Evolutionary conservation across 2,329 filamentous ascomycete species (phyloP), one percentile per base, ranked within the genome.

Genomic region (Trichothecium roseum): DNA sequence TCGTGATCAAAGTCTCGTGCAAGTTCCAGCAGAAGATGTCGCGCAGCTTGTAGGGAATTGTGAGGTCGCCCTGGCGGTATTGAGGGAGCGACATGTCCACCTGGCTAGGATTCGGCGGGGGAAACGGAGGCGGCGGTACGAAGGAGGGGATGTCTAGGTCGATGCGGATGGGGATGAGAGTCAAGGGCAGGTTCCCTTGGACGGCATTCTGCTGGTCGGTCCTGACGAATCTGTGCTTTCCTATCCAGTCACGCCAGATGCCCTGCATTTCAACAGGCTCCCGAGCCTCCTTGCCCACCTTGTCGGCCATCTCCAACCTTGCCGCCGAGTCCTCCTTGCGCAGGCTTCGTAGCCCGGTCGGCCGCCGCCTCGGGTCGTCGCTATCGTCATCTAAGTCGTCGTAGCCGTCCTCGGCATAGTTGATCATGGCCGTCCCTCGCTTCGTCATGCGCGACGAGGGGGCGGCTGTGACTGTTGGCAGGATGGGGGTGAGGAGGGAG

Each of bases 11-110:
- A 0, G 85, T 84, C 63, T 98, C 91, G 59, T 96, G 89, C 12
- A 98, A 69, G 50, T 98, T 98, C 91, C 91, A 98, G 35, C 95
- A 63, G 50, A 98, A 96, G n/a, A 84, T 82, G 49, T 98, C 91
- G 50, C 93, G 87, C 38, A 98, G 68, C 42, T 91, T 78, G 59
- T 87, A 95, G 3, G 85, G 82, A 1, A 87, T 78, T 12, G 87
- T 87, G 41, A 75, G 61, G 42, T 95, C 89, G 37, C 82, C 82
- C 37, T 73, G 69, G 49, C 81, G 80, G 62, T 93, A 95, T 37
- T 87, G 78, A 12, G 85, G 80, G 34, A 84, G 66, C 5, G 74
- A 76, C 40, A 82, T 77, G 51, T 94, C 83, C 46, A 80, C 72
- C 13, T 68, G 66, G 22, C 61, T 66, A 38, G 78, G 75, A 40